Conservation (phyloP, 78 protist genomes). For the Mantamonas sphyraenae region DNA sequence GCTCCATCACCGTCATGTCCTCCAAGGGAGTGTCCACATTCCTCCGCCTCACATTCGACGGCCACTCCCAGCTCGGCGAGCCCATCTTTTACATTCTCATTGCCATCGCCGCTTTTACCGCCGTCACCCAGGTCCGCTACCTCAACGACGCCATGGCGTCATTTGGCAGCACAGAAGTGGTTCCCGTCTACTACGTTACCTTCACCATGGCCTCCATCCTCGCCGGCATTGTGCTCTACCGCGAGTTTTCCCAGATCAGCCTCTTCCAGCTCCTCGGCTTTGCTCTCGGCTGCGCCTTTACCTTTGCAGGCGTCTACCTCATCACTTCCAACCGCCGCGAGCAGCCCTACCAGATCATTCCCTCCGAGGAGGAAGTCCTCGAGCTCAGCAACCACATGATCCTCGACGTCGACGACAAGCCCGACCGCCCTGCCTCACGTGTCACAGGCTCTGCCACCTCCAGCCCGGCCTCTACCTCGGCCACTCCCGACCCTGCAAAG, state of each 20-base stretch:
- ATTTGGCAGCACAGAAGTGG: constrained; percentile 1
- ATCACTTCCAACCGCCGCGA: no score
- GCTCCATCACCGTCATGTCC: constrained; percentile 24
- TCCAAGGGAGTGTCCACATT: constrained; percentile 1
- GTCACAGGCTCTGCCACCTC: no score
- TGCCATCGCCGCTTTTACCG: not conserved
- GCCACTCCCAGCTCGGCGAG: not conserved
- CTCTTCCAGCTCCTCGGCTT: not conserved
- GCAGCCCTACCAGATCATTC: no score
- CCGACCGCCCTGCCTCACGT: no score
- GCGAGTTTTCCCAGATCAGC: not conserved
- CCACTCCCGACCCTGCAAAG: no score
- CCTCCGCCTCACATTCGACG: no score
- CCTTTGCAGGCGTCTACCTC: no score
- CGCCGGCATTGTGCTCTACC: not conserved
- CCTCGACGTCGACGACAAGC: no score
- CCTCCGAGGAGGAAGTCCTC: no score
- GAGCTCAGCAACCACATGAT: no score
- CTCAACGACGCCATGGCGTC: constrained; percentile 4
- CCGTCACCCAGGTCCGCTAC: not conserved
- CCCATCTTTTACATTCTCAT: not conserved
- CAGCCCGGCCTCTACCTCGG: no score
- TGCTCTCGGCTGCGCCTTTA: not conserved
- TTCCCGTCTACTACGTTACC: not conserved
- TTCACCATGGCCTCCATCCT: constrained; percentile 1